Base-by-base conservation (phyloP, 208 protist genomes). In the Acanthamoeba royreba region DNA sequence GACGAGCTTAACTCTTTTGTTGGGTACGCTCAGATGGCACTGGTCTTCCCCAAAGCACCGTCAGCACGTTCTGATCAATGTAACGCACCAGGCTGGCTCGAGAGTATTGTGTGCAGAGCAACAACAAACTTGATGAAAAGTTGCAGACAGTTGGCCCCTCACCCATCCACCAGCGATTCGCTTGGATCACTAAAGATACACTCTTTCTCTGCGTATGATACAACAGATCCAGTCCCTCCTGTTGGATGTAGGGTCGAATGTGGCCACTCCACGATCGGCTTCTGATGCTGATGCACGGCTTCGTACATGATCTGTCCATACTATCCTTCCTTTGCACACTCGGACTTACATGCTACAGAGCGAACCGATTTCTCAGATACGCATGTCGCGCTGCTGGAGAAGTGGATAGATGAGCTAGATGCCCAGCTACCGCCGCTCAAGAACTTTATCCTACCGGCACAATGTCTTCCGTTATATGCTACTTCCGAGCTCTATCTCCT, bases 1-100 rank as follows among this genome's bases (percentile, higher is more conserved):
- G 95, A 96, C 79, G 95, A 96, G 93, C 81, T 96, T 19, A 95
- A 95, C 58, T 61, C 49, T 90, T 87, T 92, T 38, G 63, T 96
- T 52, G 95, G 95, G 91, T 94, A 83, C 72, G 52, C 8, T 33
- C 35, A 19, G 17, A 22, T n/a, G 9, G 28, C 1, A 35, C 43
- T 72, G 4, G 9, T 46, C 38, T 9, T 1, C 0, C 43, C 17
- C 7, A 33, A 55, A 31, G 43, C 31, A 19, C 4, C 25, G 17
- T 33, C n/a, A 15, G 31, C 31, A 1, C 1, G 13, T 28, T 35
- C 45, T 58, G 1, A 86, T 52, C 38, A 40, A 33, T 33, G 25
- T 25, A 43, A 63, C 35, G 9, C 35, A 43, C n/a, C 53, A 95
- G 94, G 9, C 25, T 95, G 2, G 86, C 87, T 0, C 58, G 86